Evolutionary conservation across 352 stramenopile genomes (phyloP).

Genomic region (Phytophthora meadii): DNA sequence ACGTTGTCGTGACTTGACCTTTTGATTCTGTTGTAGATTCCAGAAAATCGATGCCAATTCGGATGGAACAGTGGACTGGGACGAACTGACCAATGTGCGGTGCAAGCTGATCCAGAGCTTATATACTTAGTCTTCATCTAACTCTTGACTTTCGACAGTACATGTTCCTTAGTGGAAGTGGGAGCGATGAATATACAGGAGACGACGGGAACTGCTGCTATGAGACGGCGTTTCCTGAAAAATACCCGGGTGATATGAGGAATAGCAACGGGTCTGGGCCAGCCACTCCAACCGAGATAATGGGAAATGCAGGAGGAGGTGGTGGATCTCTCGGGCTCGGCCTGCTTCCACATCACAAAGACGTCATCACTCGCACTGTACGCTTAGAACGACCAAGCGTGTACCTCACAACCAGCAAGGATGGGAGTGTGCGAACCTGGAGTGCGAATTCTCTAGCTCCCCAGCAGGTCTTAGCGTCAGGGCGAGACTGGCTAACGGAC

Average conservation of each 20-base stretch:
- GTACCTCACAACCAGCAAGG: conserved; percentile 80
- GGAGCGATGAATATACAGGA: conserved; percentile 63
- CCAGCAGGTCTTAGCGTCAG: conserved; percentile 66
- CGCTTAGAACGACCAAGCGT: conserved; percentile 71
- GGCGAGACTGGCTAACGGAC: conserved; percentile 83
- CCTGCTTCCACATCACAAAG: conserved; percentile 64
- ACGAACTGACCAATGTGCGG: conserved; percentile 88
- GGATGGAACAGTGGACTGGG: conserved; percentile 89
- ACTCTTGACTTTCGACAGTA: conserved; percentile 48
- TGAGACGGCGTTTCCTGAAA: conserved; percentile 68
- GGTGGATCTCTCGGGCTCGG: conserved; percentile 31
- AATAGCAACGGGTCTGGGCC: conserved; percentile 13
- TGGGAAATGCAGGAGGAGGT: conserved; percentile 32
- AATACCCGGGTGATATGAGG: conserved; percentile 39
- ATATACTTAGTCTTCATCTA: background rate
- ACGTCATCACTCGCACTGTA: conserved; percentile 75
- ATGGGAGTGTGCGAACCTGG: conserved; percentile 79
- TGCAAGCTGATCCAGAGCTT: background rate
- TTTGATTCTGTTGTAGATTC: conserved; percentile 46
- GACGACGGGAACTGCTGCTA: conserved; percentile 73
- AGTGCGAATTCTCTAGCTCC: conserved; percentile 71
- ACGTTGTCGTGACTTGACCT: background rate
- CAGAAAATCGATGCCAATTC: conserved; percentile 92
- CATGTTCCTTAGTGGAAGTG: conserved; percentile 85
- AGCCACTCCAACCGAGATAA: conserved; percentile 23